A percentile compares a stretch with the other conserved stretches of the same genome.
These are phyloP conservation scores for Aspergillus floridensis DNA, from an alignment of 2,329 filamentous ascomycete species.

Conservation along the genomic window DNA sequence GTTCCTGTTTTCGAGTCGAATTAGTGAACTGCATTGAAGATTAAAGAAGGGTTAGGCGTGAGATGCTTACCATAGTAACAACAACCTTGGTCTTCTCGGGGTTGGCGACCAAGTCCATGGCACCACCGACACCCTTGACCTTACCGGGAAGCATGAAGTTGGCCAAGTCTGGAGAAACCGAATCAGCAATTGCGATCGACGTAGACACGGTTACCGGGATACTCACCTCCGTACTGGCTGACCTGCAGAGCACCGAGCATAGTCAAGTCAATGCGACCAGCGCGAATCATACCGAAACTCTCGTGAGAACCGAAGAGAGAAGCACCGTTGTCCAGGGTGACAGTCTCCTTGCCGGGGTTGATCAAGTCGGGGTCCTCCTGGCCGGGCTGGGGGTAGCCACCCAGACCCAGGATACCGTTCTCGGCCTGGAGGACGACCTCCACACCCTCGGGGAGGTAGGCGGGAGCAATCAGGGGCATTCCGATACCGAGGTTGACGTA, in stretches of 20 bases:
- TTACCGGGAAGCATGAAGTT: constrained; percentile 92
- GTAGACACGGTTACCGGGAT: not conserved
- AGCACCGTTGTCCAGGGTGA: constrained; percentile 72
- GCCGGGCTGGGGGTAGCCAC: constrained; percentile 68
- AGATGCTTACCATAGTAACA: constrained; percentile 53
- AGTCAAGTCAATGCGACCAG: constrained; percentile 78
- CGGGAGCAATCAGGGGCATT: constrained; percentile 78
- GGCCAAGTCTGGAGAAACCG: constrained; percentile 59
- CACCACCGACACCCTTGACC: constrained; percentile 78
- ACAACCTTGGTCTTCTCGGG: constrained; percentile 70
- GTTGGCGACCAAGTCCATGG: constrained; percentile 73
- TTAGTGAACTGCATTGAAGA: not conserved
- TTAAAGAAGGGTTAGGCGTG: not conserved
- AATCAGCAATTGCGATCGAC: not conserved
- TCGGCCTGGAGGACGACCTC: constrained; percentile 83
- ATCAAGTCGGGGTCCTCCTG: constrained; percentile 75
- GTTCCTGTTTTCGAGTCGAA: constrained; percentile 43
- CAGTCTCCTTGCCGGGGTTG: constrained; percentile 86
- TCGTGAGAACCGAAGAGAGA: constrained; percentile 76
- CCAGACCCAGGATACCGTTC: constrained; percentile 81
- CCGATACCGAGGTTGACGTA: constrained; percentile 85
- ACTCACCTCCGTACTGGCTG: constrained; percentile 60
- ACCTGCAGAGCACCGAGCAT: constrained; percentile 83
- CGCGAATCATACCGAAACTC: constrained; percentile 84
- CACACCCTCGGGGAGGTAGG: constrained; percentile 65